Percentiles rank a stretch among this genome's conserved stretches.
Evolutionary conservation across 306 rosid genomes (phyloP).

Genomic region (Dalbergia cultrata): DNA sequence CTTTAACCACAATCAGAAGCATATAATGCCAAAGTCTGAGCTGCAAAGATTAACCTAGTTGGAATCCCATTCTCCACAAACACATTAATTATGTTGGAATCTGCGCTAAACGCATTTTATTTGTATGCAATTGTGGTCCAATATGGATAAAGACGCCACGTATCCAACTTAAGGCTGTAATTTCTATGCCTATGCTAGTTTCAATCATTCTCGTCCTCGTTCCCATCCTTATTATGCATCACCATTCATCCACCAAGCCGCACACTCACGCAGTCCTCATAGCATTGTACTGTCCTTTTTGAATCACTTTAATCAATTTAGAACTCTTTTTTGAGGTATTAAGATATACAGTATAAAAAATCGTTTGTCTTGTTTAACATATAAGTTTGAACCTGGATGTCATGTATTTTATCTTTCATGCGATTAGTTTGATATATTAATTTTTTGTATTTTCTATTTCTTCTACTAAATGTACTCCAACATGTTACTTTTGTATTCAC

Average conservation of each 20-base stretch:
- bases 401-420: too few species aligned
- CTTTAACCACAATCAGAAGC: conserved; percentile 35
- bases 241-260: neutral
- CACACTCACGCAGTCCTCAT: neutral
- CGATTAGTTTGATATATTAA: too few species aligned
- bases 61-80: conserved; percentile 71
- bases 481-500: too few species aligned
- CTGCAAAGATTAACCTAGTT: conserved; percentile 43
- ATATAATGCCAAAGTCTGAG: conserved; percentile 40
- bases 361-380: too few species aligned
- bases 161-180: conserved; percentile 47
- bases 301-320: too few species aligned
- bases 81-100: conserved; percentile 39
- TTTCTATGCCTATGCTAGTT: conserved; percentile 41
- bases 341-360: too few species aligned
- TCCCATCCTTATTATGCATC: conserved; percentile 7
- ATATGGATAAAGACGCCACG: conserved; percentile 46
- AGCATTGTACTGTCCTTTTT: too few species aligned
- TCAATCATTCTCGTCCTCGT: neutral
- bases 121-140: conserved; percentile 32
- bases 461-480: too few species aligned
- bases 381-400: too few species aligned
- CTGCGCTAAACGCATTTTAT: conserved; percentile 14
- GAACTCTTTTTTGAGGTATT: neutral
- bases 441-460: too few species aligned